phyloP scores from a whole-genome alignment of 225 moss, liverwort and hornwort genomes.

The Pleurozium schreberi region DNA sequence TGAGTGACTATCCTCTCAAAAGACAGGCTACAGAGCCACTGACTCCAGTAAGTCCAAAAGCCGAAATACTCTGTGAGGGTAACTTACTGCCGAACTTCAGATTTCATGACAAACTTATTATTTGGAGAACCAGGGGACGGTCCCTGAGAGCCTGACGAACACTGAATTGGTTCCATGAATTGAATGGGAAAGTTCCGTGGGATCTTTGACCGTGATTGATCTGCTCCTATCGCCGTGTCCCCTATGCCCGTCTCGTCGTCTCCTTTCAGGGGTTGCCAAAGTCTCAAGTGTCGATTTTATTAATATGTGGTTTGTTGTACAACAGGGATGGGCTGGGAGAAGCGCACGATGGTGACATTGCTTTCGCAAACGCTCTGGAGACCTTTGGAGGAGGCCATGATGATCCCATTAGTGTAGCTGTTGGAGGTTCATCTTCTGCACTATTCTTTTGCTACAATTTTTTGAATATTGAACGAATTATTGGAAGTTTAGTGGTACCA shows the following conservation, averaged over 20 bases:
- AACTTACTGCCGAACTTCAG: not conserved
- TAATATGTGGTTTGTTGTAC: not conserved
- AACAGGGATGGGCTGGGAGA: conserved; percentile 78
- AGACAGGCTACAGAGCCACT: no score
- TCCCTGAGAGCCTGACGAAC: not conserved
- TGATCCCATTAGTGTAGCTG: conserved; percentile 90
- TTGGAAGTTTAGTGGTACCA: not conserved
- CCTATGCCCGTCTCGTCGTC: not conserved
- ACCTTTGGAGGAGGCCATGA: conserved; percentile 89
- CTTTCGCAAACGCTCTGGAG: conserved; percentile 86
- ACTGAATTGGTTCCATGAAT: not conserved
- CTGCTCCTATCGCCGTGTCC: not conserved
- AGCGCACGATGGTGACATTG: conserved; percentile 90
- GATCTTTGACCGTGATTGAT: not conserved
- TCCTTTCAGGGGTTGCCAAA: not conserved
- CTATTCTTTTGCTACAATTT: not conserved
- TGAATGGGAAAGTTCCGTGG: not conserved
- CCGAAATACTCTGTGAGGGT: no score
- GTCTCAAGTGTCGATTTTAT: not conserved
- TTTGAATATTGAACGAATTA: not conserved
- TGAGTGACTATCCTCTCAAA: no score
- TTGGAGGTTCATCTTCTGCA: conserved; percentile 56
- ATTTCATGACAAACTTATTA: not conserved
- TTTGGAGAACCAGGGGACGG: not conserved
- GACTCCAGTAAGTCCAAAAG: not conserved